phyloP scores from a whole-genome alignment of 306 rosid species.

The Notholithocarpus densiflorus region DNA sequence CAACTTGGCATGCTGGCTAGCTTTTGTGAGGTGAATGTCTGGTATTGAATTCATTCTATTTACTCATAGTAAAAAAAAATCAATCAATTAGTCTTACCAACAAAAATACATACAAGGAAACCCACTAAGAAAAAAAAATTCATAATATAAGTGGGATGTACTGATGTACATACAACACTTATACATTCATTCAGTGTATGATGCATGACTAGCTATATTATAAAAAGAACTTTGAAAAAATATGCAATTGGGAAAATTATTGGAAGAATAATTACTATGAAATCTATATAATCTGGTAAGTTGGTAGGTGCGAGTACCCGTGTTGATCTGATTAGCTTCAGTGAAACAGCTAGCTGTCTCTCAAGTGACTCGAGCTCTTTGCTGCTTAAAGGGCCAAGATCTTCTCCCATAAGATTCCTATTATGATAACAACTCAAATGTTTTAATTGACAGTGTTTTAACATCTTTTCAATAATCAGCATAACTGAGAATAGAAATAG shows the following conservation, averaged over 20 bases:
- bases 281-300: neutral
- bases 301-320: conserved; percentile 48
- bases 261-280: neutral
- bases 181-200: too few relatives aligned
- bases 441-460: neutral
- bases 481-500: neutral
- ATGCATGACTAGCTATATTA: too few relatives aligned
- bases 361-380: conserved; percentile 95
- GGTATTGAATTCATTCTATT: too few relatives aligned
- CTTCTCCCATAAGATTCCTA: conserved; percentile 96
- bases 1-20: too few relatives aligned
- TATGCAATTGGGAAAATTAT: neutral
- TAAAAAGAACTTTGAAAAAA: neutral
- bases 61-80: too few relatives aligned
- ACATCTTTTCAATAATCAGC: neutral
- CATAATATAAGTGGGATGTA: too few relatives aligned
- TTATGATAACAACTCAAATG: neutral
- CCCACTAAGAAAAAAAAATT: too few relatives aligned
- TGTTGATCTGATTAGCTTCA: conserved; percentile 88
- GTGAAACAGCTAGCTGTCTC: conserved; percentile 87
- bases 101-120: too few relatives aligned
- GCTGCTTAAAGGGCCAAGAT: conserved; percentile 82
- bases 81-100: too few relatives aligned
- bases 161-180: too few relatives aligned
- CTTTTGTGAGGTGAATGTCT: too few relatives aligned